Base-by-base conservation (phyloP, 2,329 filamentous ascomycete species). In the Colletotrichum australisinense region DNA sequence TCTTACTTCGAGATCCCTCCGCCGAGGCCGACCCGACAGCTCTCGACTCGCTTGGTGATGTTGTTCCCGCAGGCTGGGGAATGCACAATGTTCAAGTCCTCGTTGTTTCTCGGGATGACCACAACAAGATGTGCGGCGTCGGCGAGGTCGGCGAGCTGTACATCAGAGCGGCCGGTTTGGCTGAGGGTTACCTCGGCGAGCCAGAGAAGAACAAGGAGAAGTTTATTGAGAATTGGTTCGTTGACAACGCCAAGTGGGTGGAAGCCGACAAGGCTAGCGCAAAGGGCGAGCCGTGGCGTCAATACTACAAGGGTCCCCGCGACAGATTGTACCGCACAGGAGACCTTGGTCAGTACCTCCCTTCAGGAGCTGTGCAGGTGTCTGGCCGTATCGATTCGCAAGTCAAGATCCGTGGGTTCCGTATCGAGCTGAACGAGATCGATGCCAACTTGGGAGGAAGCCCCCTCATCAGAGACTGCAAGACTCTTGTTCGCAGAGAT, bases 331-430 rank as follows among this genome's bases (percentile, higher is more conserved):
- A 99, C 83, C 86, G 94, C 24, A 97, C 93, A 52, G 97, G 96
- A 30, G 96, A 98, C 81, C 85, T 99, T 4, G 96, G 96, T 4
- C 87, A 91, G 70, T 95, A 94, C 79, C 90, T 91, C 64, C 86
- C 88, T 2, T 91, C 57, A 94, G 94, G 46, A 92, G 93, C 76
- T 93, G 95, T 12, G 93, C 93, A 78, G 94, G 92, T 79, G 62
- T 67, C 93, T 11, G 96, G 96, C 26, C 89, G 97, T 72, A 92
- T 91, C 28, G 96, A 98, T 79, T 90, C 93, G 76, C 96, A 98
- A 81, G 94, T 98, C 85, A 99, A 98, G 87, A 96, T 98, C 76
- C 93, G 97, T 73, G 96, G 96, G 1, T 98, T 98, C 88, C 90
- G 96, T 74, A 97, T 99, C 77, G 97, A 99, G 84, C 91, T 98